Evolutionary conservation across 2,329 filamentous ascomycete species (phyloP).

Genomic region (Didymella segeticola): DNA sequence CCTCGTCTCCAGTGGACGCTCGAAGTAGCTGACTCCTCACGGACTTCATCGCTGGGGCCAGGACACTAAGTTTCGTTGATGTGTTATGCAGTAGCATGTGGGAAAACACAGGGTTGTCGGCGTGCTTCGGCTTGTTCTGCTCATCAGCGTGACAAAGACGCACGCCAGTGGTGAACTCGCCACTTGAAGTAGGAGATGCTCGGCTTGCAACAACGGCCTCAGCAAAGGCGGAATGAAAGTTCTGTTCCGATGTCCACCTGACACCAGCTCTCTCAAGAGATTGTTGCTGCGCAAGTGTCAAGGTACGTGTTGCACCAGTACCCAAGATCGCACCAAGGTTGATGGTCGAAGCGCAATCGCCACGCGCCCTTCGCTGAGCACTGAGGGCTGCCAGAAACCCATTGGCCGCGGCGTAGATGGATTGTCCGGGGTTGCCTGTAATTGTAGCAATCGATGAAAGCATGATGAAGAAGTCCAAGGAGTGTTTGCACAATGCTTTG

Average conservation of each 20-base stretch:
- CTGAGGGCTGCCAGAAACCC: constrained; percentile 52
- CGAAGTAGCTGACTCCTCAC: neutral
- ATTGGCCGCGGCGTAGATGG: constrained; percentile 31
- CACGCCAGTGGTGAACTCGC: constrained; percentile 4
- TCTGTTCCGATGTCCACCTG: constrained; percentile 20
- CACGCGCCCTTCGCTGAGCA: constrained; percentile 45
- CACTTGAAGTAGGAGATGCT: neutral
- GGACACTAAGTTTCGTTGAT: neutral
- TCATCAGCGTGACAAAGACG: neutral
- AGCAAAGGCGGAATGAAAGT: constrained; percentile 25
- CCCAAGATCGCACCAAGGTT: constrained; percentile 50
- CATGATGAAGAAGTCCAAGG: constrained; percentile 37
- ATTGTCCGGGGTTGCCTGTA: constrained; percentile 24
- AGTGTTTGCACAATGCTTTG: constrained; percentile 12
- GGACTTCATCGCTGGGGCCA: neutral
- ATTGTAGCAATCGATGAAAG: constrained; percentile 27
- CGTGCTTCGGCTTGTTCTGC: neutral
- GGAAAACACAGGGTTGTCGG: constrained; percentile 1
- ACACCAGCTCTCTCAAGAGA: constrained; percentile 7
- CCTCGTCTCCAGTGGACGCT: neutral
- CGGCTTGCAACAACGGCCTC: constrained; percentile 13
- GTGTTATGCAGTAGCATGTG: neutral
- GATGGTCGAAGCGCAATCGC: constrained; percentile 47
- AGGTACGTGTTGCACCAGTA: constrained; percentile 39
- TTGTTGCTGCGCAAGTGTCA: constrained; percentile 30